Evolutionary conservation across 2,329 filamentous ascomycete genomes (phyloP).

Genomic region (Aspergillus sp.): DNA sequence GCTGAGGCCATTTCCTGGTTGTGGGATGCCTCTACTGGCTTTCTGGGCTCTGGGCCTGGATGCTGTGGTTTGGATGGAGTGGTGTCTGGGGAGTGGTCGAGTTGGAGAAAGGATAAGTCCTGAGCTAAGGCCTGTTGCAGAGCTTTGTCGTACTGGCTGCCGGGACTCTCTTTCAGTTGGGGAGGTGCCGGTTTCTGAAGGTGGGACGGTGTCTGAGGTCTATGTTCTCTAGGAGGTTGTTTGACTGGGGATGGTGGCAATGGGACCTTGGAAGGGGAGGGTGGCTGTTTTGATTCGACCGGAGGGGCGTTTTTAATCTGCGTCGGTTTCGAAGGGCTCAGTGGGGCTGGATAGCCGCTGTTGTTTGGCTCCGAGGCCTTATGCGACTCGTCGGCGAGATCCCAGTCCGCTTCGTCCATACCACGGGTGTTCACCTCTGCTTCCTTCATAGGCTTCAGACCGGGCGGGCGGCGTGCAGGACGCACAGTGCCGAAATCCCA

Average conservation of each 20-base stretch:
- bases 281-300: slow-evolving; percentile 33
- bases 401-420: slow-evolving; percentile 36
- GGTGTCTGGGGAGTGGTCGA: slow-evolving; percentile 27
- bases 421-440: slow-evolving; percentile 74
- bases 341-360: slow-evolving; percentile 42
- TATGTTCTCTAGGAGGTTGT: slow-evolving; percentile 48
- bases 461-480: slow-evolving; percentile 66
- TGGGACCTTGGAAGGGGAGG: slow-evolving; percentile 57
- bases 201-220: slow-evolving; percentile 49
- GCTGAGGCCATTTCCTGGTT: slow-evolving; percentile 25
- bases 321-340: slow-evolving; percentile 45
- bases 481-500: slow-evolving; percentile 98
- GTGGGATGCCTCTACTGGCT: slow-evolving; percentile 28
- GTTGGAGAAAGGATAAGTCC: slow-evolving; percentile 39
- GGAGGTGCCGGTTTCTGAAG: slow-evolving; percentile 39
- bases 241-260: slow-evolving; percentile 60
- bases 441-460: slow-evolving; percentile 73
- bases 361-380: slow-evolving; percentile 40
- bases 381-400: slow-evolving; percentile 25
- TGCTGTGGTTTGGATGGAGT: slow-evolving; percentile 13
- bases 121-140: slow-evolving; percentile 41
- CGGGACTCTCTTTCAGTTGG: slow-evolving; percentile 34
- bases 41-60: slow-evolving; percentile 15
- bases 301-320: slow-evolving; percentile 47
- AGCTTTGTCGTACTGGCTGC: slow-evolving; percentile 40